phyloP scores from a whole-genome alignment of 2,329 filamentous ascomycete species.

The Colletotrichum sublineola region DNA sequence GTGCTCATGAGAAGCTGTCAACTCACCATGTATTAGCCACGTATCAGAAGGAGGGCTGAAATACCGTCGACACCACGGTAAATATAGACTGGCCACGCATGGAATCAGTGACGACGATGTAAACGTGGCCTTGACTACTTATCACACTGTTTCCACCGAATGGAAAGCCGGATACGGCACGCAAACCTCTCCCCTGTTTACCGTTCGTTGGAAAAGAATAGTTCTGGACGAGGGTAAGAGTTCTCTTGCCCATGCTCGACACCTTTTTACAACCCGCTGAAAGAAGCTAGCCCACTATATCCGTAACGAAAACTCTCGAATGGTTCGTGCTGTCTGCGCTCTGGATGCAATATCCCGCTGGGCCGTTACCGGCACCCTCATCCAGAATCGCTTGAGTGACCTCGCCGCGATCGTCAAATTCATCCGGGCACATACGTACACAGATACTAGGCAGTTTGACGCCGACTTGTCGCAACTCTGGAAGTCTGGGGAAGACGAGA shows the following conservation, averaged over 20 bases:
- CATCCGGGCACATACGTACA: neutral
- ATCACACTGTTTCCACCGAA: neutral
- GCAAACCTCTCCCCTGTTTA: neutral
- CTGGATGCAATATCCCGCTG: neutral
- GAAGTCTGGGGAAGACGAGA: neutral
- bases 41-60: neutral
- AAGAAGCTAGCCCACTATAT: neutral
- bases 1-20: neutral
- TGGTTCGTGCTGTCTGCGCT: neutral
- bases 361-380: neutral
- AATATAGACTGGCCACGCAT: neutral
- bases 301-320: neutral
- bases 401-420: neutral
- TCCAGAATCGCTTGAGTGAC: neutral
- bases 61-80: neutral
- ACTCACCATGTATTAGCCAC: neutral
- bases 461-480: neutral
- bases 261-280: neutral
- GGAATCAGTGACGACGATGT: neutral
- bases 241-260: neutral
- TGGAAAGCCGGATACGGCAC: neutral
- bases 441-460: neutral
- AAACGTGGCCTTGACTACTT: neutral
- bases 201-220: neutral
- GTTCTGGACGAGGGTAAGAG: neutral